These are phyloP conservation scores for Trichoderma erinaceum DNA, from an alignment of 495 filamentous ascomycete species.

Conservation along the genomic window DNA sequence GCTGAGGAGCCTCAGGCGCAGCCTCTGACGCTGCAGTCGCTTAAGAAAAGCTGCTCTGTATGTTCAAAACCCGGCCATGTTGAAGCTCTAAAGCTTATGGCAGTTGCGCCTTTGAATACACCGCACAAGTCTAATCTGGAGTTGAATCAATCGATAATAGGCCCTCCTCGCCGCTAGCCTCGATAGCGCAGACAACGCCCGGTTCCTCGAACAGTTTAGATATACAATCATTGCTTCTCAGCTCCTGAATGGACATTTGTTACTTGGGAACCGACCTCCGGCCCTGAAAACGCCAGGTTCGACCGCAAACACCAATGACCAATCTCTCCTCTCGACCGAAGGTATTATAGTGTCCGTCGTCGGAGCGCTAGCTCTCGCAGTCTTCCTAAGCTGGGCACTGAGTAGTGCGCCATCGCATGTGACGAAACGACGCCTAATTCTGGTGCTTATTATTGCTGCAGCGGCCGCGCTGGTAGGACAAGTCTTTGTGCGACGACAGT, in stretches of 20 bases:
- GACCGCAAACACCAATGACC: not conserved
- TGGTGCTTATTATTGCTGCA: conserved; percentile 53
- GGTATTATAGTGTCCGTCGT: conserved; percentile 44
- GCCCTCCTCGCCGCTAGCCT: conserved; percentile 66
- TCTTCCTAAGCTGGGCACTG: conserved; percentile 63
- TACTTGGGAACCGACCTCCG: conserved; percentile 21
- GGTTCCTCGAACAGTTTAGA: conserved; percentile 91
- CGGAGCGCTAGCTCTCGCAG: conserved; percentile 64
- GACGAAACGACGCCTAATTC: conserved; percentile 50
- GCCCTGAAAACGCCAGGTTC: conserved; percentile 19
- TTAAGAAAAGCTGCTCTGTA: conserved; percentile 60
- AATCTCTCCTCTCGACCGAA: conserved; percentile 24
- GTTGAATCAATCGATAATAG: conserved; percentile 22
- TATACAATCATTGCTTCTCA: conserved; percentile 95
- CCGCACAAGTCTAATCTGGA: conserved; percentile 27
- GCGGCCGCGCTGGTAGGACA: conserved; percentile 55
- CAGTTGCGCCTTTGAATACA: conserved; percentile 17
- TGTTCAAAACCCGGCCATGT: conserved; percentile 20
- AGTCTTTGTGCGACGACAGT: conserved; percentile 71
- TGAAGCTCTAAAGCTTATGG: not conserved
- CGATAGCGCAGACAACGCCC: conserved; percentile 72
- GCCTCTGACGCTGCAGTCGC: conserved; percentile 41
- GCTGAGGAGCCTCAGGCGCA: conserved; percentile 52
- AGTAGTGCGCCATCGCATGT: conserved; percentile 38
- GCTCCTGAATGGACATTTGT: conserved; percentile 65